phyloP scores from a whole-genome alignment of 768 basidiomycete species.

The Albatrellus ellisii region DNA sequence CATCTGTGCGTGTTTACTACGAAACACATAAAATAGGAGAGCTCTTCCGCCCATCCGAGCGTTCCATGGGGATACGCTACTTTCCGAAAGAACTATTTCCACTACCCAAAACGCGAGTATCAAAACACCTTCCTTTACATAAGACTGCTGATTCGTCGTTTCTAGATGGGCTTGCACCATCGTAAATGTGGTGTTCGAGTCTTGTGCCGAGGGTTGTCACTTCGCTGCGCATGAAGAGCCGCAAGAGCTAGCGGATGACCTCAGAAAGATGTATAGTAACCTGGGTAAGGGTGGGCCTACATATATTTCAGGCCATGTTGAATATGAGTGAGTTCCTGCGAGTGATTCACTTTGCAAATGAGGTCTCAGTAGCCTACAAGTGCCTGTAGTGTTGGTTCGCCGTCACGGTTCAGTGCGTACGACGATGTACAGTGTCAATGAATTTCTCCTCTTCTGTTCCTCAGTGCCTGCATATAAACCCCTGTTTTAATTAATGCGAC shows the following conservation, averaged over 20 bases:
- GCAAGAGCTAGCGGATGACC: slow-evolving; percentile 30
- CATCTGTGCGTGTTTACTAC: slow-evolving; percentile 46
- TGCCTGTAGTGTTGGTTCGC: no score
- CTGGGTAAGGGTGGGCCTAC: slow-evolving; percentile 36
- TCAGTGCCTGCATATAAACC: no score
- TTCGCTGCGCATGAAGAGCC: slow-evolving; percentile 44
- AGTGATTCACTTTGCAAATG: no score
- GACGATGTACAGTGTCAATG: no score
- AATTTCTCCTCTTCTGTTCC: no score
- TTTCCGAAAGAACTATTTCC: slow-evolving; percentile 36
- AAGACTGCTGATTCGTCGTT: neutral
- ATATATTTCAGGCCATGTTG: no score
- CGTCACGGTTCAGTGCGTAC: no score
- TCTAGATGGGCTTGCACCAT: slow-evolving; percentile 20
- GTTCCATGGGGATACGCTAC: slow-evolving; percentile 37
- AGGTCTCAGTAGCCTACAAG: no score
- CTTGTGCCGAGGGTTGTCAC: slow-evolving; percentile 41
- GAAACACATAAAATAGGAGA: slow-evolving; percentile 19
- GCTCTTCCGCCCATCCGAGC: slow-evolving; percentile 1
- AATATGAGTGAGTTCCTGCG: no score
- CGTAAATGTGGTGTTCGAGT: slow-evolving; percentile 32
- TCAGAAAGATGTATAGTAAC: slow-evolving; percentile 49
- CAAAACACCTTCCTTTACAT: neutral
- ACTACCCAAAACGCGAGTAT: slow-evolving; percentile 26
- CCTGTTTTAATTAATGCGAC: no score